These are phyloP conservation scores for Colletotrichum lentis DNA, from an alignment of 2,329 filamentous ascomycete genomes.

Conservation along the genomic window DNA sequence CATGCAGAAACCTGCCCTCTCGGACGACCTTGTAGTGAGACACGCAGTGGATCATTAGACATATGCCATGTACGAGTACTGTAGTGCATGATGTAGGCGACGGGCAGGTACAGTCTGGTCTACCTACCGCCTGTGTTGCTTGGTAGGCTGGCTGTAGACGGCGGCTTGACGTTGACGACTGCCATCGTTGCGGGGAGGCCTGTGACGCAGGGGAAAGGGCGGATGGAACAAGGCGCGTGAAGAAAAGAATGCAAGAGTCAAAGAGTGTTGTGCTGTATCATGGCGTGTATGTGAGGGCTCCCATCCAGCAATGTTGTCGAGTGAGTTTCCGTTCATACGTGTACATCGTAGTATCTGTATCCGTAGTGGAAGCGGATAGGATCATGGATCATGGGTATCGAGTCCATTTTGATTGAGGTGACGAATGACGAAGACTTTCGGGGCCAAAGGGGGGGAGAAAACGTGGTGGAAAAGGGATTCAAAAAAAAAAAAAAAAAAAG, in stretches of 20 bases:
- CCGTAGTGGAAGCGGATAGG: conserved; percentile 1
- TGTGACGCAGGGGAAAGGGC: conserved; percentile 24
- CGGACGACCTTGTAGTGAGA: conserved; percentile 48
- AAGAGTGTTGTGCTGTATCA: background rate
- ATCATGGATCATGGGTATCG: background rate
- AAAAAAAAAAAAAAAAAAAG: conserved; percentile 1
- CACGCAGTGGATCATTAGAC: conserved; percentile 48
- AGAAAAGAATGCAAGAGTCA: background rate
- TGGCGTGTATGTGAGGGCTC: conserved; percentile 29
- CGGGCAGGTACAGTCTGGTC: conserved; percentile 11
- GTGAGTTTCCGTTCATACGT: too few species aligned
- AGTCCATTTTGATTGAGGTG: background rate
- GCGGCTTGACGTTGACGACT: conserved; percentile 18
- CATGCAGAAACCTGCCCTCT: conserved; percentile 48
- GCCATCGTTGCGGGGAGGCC: background rate
- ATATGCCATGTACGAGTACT: conserved; percentile 11
- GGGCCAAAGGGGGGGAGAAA: conserved; percentile 5
- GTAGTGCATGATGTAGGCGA: conserved; percentile 25
- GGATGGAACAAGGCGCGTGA: background rate
- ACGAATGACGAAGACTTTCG: conserved; percentile 1
- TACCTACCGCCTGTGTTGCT: background rate
- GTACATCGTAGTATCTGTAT: too few species aligned
- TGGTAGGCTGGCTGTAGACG: conserved; percentile 12
- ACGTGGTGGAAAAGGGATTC: conserved; percentile 16
- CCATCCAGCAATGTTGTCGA: conserved; percentile 16